Evolutionary conservation across 1,284 basidiomycete genomes (phyloP), one percentile per base, ranked within the genome.

Genomic region (Rhodotorula mucilaginosa): DNA sequence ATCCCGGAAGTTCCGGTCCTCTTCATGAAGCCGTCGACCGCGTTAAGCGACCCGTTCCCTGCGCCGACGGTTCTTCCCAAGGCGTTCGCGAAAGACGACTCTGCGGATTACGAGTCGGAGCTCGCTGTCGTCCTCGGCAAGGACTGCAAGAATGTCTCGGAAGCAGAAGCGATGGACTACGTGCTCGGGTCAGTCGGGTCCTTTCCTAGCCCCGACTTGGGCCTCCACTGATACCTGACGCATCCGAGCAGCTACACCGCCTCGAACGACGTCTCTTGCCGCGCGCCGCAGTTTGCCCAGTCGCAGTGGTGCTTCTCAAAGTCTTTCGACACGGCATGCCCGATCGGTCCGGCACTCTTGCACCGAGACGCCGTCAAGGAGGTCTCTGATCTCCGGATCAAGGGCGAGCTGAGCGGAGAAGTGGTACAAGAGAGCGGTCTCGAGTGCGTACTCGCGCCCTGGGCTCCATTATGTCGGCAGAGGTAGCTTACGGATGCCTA

Each of bases 61-160:
- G 67, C 57, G 2, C 23, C 68, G 5, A 71, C 65, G 48, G 59
- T 73, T 51, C 60, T 80, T 1, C 79, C 79, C 0, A 74, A 74
- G 34, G 54, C 49, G 2, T 71, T 74, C 31, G 67, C 72, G 3
- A 2, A 58, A n/a, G 68, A 79, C 51, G 68, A 78, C 39, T 66
- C 74, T 7, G 76, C 77, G 2, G 79, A 80, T 58, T 80, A 77
- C 70, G 79, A 80, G 61, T 63, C 76, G 7, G 93, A 96, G 78
- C 82, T 97, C 15, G 90, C 87, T 44, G 85, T 96, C 73, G 88
- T 96, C 71, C 91, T 96, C 60, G 91, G 91, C n/a, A 91, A 89
- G 78, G 81, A 87, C 2, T 89, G 89, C 61, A 91, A 90, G 82
- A 82, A 95, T 78, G 91, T 94, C 7, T 84, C 85, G 0, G 89